A percentile compares a stretch with the other conserved stretches of the same genome.
These are phyloP conservation scores for Naganishia sp. DNA, from an alignment of 1,284 basidiomycete genomes.

Conservation along the genomic window DNA sequence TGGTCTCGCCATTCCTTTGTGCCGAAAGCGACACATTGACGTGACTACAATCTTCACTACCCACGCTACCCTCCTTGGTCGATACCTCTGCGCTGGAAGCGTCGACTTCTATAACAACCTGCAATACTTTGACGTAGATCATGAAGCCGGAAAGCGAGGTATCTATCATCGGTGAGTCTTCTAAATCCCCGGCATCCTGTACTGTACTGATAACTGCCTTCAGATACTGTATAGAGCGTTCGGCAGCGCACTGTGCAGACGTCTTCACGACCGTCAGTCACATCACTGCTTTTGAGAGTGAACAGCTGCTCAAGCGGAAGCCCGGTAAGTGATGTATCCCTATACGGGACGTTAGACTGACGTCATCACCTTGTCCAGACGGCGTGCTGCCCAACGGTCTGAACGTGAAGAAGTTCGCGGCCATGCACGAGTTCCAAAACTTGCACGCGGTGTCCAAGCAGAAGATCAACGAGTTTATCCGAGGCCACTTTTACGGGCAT, in stretches of 20 bases:
- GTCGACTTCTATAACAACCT: slow-evolving; percentile 99
- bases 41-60: slow-evolving; percentile 98
- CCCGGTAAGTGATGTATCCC: slow-evolving; percentile 57
- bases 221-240: slow-evolving; percentile 95
- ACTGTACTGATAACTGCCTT: not conserved
- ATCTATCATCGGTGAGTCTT: slow-evolving; percentile 65
- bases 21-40: slow-evolving; percentile 94
- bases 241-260: slow-evolving; percentile 90
- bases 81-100: slow-evolving; percentile 94
- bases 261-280: slow-evolving; percentile 98
- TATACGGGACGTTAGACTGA: not conserved
- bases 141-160: slow-evolving; percentile 96
- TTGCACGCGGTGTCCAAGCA: slow-evolving; percentile 86
- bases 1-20: slow-evolving; percentile 92
- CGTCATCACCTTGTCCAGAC: slow-evolving; percentile 57
- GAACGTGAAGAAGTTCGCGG: slow-evolving; percentile 94
- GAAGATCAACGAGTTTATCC: slow-evolving; percentile 96
- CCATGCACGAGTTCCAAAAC: slow-evolving; percentile 97
- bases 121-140: slow-evolving; percentile 98
- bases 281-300: slow-evolving; percentile 94
- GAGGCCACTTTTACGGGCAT: slow-evolving; percentile 97
- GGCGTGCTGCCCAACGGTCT: slow-evolving; percentile 97
- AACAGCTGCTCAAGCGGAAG: slow-evolving; percentile 95
- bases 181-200: no score
- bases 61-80: slow-evolving; percentile 95